Evolutionary conservation across 2,329 filamentous ascomycete species (phyloP).

Genomic region (Cordyceps javanica): DNA sequence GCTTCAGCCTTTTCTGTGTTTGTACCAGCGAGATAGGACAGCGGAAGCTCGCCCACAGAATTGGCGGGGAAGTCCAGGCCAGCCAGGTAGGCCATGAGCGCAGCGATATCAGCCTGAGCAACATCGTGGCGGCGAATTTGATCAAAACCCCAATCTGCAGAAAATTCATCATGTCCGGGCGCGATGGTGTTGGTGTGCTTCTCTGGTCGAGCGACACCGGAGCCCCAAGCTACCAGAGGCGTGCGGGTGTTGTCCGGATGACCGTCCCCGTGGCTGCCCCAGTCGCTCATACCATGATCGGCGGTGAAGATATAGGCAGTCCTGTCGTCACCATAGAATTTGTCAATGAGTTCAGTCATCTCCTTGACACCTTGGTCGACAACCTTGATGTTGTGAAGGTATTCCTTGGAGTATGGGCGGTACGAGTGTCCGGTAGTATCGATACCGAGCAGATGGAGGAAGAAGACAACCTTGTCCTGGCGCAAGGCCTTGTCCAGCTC

Average conservation of each 20-base stretch:
- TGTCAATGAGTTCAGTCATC: slow-evolving; percentile 71
- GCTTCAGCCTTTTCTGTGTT: slow-evolving; percentile 76
- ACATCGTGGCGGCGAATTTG: slow-evolving; percentile 84
- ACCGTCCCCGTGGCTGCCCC: slow-evolving; percentile 97
- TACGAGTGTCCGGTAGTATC: slow-evolving; percentile 85
- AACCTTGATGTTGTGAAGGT: slow-evolving; percentile 87
- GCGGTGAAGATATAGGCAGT: slow-evolving; percentile 97
- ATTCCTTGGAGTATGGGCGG: slow-evolving; percentile 91
- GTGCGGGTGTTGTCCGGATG: slow-evolving; percentile 96
- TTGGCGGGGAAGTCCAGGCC: slow-evolving; percentile 91
- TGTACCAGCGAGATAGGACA: slow-evolving; percentile 70
- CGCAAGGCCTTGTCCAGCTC: slow-evolving; percentile 67
- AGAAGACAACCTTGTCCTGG: slow-evolving; percentile 87
- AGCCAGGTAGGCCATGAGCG: slow-evolving; percentile 88
- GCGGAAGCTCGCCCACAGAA: slow-evolving; percentile 86
- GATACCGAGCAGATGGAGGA: slow-evolving; percentile 84
- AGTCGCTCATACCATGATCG: slow-evolving; percentile 98
- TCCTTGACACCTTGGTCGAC: slow-evolving; percentile 88
- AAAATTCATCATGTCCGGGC: slow-evolving; percentile 86
- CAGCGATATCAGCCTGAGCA: slow-evolving; percentile 85
- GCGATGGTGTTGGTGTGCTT: slow-evolving; percentile 50
- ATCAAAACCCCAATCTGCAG: slow-evolving; percentile 79
- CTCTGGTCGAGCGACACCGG: slow-evolving; percentile 74
- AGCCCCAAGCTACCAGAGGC: slow-evolving; percentile 87
- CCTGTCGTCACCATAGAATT: slow-evolving; percentile 78